Base-by-base conservation (phyloP, 2,329 filamentous ascomycete genomes). In the Colletotrichum kahawae region DNA sequence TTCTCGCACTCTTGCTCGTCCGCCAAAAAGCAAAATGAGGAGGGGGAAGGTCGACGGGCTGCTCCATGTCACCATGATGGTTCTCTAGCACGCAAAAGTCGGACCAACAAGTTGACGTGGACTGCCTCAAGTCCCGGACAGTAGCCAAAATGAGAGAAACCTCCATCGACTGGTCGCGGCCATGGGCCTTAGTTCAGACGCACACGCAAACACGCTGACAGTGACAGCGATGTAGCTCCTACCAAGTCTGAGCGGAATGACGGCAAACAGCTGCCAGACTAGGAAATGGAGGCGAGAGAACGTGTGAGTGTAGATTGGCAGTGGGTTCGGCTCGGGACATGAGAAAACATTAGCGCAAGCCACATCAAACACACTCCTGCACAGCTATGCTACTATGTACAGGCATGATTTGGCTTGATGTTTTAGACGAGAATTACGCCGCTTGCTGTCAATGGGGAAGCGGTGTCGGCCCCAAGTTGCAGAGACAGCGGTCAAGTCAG, bases 221-320 rank as follows among this genome's bases (percentile, higher is more conserved):
- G 65, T 65, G 13, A 57, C 21, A 57, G 65, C 13, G 38, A 36
- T 67, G 51, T 36, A 67, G 65, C 48, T 56, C 51, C 48, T 29
- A 21, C 16, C 54, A 57, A 54, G 57, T 48, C 27, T 69, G 70
- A 63, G 65, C 33, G 27, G 56, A 24, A 57, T 57, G 65, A 36
- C 43, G 33, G 43, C 43, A 24, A 54, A 31, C 33, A 72, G 70
- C 65, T 69, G 56, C 65, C 70, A 31, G 16, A 69, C 54, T 63
- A 33, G 70, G 65, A 69, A 69, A 73, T 57, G 70, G 38, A 63
- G 70, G 57, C 70, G 65, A 69, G 43, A 69, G 63, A 68, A 56
- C 63, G 65, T 56, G 70, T 67, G 31, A 63, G 56, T 69, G 43
- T 57, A 63, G 65, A 43, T 69, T 69, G 36, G 43, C 18, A 27